These are phyloP conservation scores for Coix lacrymajobi DNA, from an alignment of 176 grass and related monocot species.

Conservation along the genomic window DNA sequence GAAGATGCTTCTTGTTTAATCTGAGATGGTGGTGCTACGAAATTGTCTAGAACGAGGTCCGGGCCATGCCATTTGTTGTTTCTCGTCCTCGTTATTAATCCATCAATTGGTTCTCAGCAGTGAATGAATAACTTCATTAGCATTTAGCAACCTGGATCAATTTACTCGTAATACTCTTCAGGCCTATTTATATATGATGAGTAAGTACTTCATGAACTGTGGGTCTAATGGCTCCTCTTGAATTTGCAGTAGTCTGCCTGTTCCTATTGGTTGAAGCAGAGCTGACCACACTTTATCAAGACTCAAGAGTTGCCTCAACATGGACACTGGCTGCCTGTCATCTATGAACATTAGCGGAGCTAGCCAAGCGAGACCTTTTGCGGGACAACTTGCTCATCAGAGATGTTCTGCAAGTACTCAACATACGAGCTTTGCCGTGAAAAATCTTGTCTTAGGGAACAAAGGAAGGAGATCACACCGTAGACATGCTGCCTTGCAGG, in stretches of 20 bases:
- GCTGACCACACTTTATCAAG: background rate
- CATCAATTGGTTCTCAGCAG: background rate
- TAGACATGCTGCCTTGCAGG: constrained; percentile 41
- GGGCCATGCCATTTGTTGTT: background rate
- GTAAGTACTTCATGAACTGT: background rate
- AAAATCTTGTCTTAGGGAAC: constrained; percentile 21
- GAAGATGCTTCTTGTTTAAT: background rate
- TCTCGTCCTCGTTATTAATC: background rate
- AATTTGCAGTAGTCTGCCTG: background rate
- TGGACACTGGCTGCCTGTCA: constrained; percentile 59
- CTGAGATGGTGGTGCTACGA: too few relatives aligned
- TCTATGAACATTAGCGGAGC: constrained; percentile 59
- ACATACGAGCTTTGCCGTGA: constrained; percentile 5
- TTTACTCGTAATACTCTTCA: background rate
- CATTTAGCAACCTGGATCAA: background rate
- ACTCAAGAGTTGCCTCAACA: background rate
- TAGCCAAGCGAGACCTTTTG: constrained; percentile 38
- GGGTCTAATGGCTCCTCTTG: background rate
- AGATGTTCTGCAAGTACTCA: constrained; percentile 42
- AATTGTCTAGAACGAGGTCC: background rate
- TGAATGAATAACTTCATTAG: background rate
- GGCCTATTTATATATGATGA: background rate
- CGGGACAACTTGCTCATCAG: constrained; percentile 23
- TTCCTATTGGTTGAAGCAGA: background rate
- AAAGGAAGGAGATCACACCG: constrained; percentile 36